Percentiles rank a stretch among this genome's conserved stretches.
phyloP scores from a whole-genome alignment of 192 early-diverging fungal genomes.

The Coemansia sp. region DNA sequence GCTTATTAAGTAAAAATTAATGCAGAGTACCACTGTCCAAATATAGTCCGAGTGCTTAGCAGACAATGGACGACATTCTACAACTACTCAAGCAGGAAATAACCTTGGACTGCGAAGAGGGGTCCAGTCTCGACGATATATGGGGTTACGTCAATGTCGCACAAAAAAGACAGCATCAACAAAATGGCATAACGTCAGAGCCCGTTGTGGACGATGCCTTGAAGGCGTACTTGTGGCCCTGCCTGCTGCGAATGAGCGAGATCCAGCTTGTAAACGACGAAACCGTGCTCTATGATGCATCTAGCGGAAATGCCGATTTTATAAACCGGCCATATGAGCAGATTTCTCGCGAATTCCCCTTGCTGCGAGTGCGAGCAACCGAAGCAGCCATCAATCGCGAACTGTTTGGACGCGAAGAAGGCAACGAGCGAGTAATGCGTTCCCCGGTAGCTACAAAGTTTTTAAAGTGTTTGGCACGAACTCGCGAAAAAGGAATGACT shows the following conservation, averaged over 20 bases:
- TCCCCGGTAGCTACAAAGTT: conserved; percentile 17
- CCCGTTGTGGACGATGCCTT: conserved; percentile 9
- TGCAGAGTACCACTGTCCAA: no score
- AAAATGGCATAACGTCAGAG: conserved; percentile 6
- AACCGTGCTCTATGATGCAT: conserved; percentile 10
- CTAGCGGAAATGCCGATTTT: conserved; percentile 4
- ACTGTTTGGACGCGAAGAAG: conserved; percentile 37
- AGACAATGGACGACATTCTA: conserved; percentile 37
- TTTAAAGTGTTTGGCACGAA: conserved; percentile 23
- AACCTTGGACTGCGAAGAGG: conserved; percentile 35
- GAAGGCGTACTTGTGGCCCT: conserved; percentile 38
- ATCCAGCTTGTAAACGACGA: conserved; percentile 22
- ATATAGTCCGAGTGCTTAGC: no score
- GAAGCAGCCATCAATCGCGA: conserved; percentile 19
- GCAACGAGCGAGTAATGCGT: conserved; percentile 11
- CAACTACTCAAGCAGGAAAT: conserved; percentile 36
- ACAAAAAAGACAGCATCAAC: conserved; percentile 15
- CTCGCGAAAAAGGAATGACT: conserved; percentile 31
- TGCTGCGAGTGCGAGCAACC: conserved; percentile 22
- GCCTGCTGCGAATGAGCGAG: conserved; percentile 13
- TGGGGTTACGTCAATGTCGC: conserved; percentile 39
- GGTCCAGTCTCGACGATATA: conserved; percentile 21
- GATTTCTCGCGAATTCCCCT: conserved; percentile 19
- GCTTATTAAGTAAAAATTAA: no score
- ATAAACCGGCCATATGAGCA: neutral